Percentiles rank a stretch among this genome's conserved stretches.
phyloP scores from a whole-genome alignment of 805 yeast genomes.

The Ogataea henricii region DNA sequence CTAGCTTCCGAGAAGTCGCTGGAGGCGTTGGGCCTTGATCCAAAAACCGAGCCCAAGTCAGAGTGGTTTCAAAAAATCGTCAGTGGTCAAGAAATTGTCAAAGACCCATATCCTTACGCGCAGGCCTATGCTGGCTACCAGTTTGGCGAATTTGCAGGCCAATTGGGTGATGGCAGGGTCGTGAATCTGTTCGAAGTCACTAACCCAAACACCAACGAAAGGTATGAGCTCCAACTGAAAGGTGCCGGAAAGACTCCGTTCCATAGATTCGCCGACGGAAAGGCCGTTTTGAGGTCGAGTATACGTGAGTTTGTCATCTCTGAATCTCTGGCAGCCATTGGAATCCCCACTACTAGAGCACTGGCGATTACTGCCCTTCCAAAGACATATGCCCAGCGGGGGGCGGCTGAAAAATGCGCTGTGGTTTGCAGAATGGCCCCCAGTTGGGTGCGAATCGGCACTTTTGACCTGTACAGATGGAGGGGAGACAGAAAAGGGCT shows the following conservation, averaged over 20 bases:
- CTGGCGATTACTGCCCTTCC: slow-evolving; percentile 73
- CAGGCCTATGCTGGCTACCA: slow-evolving; percentile 96
- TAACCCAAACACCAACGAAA: slow-evolving; percentile 41
- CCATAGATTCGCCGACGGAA: slow-evolving; percentile 95
- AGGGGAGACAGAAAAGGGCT: slow-evolving; percentile 69
- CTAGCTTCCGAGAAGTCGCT: slow-evolving; percentile 63
- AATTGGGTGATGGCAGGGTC: slow-evolving; percentile 94
- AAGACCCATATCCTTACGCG: slow-evolving; percentile 68
- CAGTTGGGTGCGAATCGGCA: slow-evolving; percentile 86
- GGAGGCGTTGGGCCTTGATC: slow-evolving; percentile 60
- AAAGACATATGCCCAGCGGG: slow-evolving; percentile 72
- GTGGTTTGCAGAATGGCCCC: slow-evolving; percentile 81
- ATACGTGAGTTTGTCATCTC: slow-evolving; percentile 85
- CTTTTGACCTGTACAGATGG: slow-evolving; percentile 79
- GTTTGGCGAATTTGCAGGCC: slow-evolving; percentile 96
- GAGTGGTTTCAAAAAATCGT: slow-evolving; percentile 51
- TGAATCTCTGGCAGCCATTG: slow-evolving; percentile 77
- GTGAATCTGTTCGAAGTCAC: slow-evolving; percentile 74
- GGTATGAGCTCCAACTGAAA: slow-evolving; percentile 76
- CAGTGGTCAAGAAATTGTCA: slow-evolving; percentile 55
- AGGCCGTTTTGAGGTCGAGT: slow-evolving; percentile 86
- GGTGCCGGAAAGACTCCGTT: slow-evolving; percentile 93
- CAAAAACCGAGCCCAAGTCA: slow-evolving; percentile 29
- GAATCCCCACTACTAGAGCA: slow-evolving; percentile 87
- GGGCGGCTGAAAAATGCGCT: slow-evolving; percentile 77